Conservation (phyloP, 495 filamentous ascomycete genomes). For the Penicillium psychrofluorescens region DNA sequence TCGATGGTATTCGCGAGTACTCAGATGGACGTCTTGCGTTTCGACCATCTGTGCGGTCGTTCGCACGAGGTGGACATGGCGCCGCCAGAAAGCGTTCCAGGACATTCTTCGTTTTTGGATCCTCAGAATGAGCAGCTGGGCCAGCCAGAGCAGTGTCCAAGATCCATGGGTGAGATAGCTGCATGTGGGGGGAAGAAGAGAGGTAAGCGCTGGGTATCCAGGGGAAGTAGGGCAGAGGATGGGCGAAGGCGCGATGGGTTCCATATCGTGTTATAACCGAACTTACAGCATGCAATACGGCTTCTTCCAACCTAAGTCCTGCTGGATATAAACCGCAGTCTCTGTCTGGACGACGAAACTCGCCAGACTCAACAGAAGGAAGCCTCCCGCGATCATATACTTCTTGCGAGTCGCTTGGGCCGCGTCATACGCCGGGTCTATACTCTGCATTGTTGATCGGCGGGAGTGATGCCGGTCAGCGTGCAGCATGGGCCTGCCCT, state of each 20-base stretch:
- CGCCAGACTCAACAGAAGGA: conserved; percentile 70
- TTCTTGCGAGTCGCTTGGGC: conserved; percentile 63
- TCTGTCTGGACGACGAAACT: conserved; percentile 89
- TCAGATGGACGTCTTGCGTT: conserved; percentile 53
- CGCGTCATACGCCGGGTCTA: conserved; percentile 49
- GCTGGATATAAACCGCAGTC: conserved; percentile 87
- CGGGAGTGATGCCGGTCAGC: conserved; percentile 39
- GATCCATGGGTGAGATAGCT: conserved; percentile 91
- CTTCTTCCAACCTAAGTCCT: conserved; percentile 85
- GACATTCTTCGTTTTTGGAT: conserved; percentile 62
- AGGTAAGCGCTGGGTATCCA: conserved; percentile 11
- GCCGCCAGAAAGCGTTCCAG: conserved; percentile 82
- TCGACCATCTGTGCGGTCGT: conserved; percentile 85
- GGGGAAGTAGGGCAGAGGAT: background rate
- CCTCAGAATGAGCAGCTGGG: conserved; percentile 73
- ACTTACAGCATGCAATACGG: conserved; percentile 95
- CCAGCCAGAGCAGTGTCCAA: conserved; percentile 82
- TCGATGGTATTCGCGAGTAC: conserved; percentile 35
- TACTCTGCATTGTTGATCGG: conserved; percentile 54
- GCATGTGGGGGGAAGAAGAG: conserved; percentile 1
- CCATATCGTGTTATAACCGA: background rate
- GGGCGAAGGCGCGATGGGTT: background rate
- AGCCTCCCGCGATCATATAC: conserved; percentile 79
- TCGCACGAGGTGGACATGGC: conserved; percentile 65
- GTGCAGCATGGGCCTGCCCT: conserved; percentile 36